A percentile compares a stretch with the other conserved stretches of the same genome.
phyloP scores from a whole-genome alignment of 2,329 filamentous ascomycete genomes.

The Aurifilum marmelostoma region DNA sequence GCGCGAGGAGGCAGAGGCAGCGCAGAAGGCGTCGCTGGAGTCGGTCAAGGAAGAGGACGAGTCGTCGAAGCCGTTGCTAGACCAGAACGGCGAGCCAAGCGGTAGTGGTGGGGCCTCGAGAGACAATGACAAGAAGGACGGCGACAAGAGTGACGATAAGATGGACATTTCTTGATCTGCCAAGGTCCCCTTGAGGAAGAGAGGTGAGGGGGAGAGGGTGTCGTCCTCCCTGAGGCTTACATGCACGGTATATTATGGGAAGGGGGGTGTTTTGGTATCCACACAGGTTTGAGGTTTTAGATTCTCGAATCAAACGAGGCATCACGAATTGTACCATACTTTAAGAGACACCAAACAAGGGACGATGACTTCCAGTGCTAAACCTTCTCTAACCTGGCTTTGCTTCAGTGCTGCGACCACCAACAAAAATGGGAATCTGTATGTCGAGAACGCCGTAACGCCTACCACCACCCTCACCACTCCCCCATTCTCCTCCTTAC shows the following conservation, averaged over 20 bases:
- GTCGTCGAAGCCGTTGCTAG: slow-evolving; percentile 63
- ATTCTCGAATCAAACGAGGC: slow-evolving; percentile 3
- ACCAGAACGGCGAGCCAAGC: slow-evolving; percentile 67
- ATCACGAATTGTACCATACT: slow-evolving; percentile 20
- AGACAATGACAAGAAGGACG: slow-evolving; percentile 52
- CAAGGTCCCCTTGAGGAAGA: neutral
- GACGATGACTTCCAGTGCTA: slow-evolving; percentile 20
- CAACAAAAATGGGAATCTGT: slow-evolving; percentile 18
- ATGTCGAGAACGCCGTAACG: slow-evolving; percentile 24
- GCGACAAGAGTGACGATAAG: slow-evolving; percentile 62
- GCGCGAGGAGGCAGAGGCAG: slow-evolving; percentile 80
- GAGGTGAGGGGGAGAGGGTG: neutral
- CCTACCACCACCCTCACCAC: neutral
- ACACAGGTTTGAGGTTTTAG: slow-evolving; percentile 5
- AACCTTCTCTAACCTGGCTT: slow-evolving; percentile 13
- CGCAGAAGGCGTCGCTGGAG: slow-evolving; percentile 74
- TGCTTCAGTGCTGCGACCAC: slow-evolving; percentile 15
- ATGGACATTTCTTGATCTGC: slow-evolving; percentile 80
- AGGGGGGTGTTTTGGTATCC: neutral
- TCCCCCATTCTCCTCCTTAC: slow-evolving; percentile 1
- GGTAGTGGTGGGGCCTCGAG: slow-evolving; percentile 43
- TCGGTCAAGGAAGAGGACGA: slow-evolving; percentile 81
- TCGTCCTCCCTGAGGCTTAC: neutral
- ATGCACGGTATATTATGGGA: neutral
- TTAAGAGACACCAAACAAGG: slow-evolving; percentile 22